These are phyloP conservation scores for Ambrosia artemisiifolia DNA, from an alignment of 129 eudicot genomes.

Conservation along the genomic window DNA sequence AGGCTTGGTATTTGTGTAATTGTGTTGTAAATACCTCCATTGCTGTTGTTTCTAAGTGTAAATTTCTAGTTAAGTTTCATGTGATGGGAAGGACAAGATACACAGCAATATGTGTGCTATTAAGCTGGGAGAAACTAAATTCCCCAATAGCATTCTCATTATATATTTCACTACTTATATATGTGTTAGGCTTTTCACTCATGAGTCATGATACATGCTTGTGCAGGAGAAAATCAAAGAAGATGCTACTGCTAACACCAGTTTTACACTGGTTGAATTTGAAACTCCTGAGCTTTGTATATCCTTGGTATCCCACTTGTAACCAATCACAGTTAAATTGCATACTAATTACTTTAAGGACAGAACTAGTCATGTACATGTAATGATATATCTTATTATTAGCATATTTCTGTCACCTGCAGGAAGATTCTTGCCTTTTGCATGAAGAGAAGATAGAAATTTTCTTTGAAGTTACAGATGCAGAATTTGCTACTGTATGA, in stretches of 20 bases:
- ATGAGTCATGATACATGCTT: slow-evolving; percentile 24
- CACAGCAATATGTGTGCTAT: slow-evolving; percentile 16
- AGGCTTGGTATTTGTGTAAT: not conserved
- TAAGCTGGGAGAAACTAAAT: slow-evolving; percentile 16
- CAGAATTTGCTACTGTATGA: slow-evolving; percentile 47
- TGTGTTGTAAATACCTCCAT: not conserved
- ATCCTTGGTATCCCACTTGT: slow-evolving; percentile 41
- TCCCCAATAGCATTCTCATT: slow-evolving; percentile 8
- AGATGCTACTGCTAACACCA: slow-evolving; percentile 27
- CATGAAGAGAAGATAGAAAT: slow-evolving; percentile 41
- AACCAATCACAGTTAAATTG: slow-evolving; percentile 3
- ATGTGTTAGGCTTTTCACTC: slow-evolving; percentile 19
- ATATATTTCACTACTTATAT: not conserved
- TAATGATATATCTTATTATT: slow-evolving; percentile 5
- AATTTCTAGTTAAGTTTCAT: slow-evolving; percentile 14
- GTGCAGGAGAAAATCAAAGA: slow-evolving; percentile 51
- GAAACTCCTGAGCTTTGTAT: slow-evolving; percentile 68
- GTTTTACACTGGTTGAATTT: slow-evolving; percentile 37
- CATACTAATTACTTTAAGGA: slow-evolving; percentile 5
- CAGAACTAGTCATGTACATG: slow-evolving; percentile 8
- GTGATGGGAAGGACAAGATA: slow-evolving; percentile 16
- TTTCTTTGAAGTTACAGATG: slow-evolving; percentile 43
- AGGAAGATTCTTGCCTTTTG: slow-evolving; percentile 44
- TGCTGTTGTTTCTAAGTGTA: not conserved
- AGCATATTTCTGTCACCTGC: slow-evolving; percentile 34